Conservation (phyloP, 2,329 filamentous ascomycete species). For the Exophiala aquamarina region DNA sequence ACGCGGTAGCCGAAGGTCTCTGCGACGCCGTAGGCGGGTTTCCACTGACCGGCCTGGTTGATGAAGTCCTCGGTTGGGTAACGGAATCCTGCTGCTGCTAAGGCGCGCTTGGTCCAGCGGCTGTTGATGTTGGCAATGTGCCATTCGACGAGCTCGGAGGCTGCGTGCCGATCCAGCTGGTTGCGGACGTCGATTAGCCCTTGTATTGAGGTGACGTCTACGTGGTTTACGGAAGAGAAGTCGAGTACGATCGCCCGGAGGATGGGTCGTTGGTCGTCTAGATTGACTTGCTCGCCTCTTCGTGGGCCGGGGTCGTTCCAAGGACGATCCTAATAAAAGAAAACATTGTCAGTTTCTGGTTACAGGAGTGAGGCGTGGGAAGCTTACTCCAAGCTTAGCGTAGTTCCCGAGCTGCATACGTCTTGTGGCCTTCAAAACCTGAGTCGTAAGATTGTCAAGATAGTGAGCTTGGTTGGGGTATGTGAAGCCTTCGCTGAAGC, state of each 20-base stretch:
- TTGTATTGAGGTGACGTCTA: conserved; percentile 90
- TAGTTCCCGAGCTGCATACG: conserved; percentile 72
- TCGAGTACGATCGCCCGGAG: conserved; percentile 91
- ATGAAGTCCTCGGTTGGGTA: conserved; percentile 67
- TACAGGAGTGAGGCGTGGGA: no score
- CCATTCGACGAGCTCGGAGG: conserved; percentile 85
- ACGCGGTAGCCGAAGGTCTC: conserved; percentile 59
- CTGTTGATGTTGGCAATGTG: conserved; percentile 94
- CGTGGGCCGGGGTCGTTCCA: conserved; percentile 91
- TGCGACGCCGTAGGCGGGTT: conserved; percentile 91
- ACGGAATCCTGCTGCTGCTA: conserved; percentile 85
- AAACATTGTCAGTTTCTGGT: no score
- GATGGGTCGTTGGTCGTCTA: conserved; percentile 61
- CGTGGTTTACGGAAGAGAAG: conserved; percentile 89
- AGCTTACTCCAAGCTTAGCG: conserved; percentile 63
- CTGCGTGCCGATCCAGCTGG: conserved; percentile 81
- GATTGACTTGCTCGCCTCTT: conserved; percentile 51
- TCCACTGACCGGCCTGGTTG: conserved; percentile 69
- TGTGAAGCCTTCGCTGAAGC: conserved; percentile 92
- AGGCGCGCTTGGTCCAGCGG: conserved; percentile 88
- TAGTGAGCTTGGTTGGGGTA: conserved; percentile 92
- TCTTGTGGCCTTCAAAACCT: conserved; percentile 70
- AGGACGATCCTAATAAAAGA: no score
- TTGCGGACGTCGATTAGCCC: conserved; percentile 92
- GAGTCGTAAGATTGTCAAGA: conserved; percentile 71